Evolutionary conservation across 345 rosid species (phyloP).

Genomic region (Durio zibethinus): DNA sequence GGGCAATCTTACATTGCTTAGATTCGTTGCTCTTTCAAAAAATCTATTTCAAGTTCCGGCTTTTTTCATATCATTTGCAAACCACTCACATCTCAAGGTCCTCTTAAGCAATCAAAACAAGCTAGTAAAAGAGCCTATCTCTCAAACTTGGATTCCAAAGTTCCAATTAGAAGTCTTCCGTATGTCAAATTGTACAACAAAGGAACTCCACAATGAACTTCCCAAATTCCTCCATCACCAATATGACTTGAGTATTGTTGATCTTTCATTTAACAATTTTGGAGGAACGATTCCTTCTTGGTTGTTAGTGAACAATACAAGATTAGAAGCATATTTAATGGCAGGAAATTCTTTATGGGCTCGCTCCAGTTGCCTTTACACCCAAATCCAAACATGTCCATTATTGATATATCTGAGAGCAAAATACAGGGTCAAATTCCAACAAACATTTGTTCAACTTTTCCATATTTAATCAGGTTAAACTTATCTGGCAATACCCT

Average conservation of each 20-base stretch:
- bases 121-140: background rate
- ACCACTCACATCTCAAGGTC: constrained; percentile 17
- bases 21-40: background rate
- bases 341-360: background rate
- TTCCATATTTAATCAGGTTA: background rate
- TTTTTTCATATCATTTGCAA: constrained; percentile 4
- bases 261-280: background rate
- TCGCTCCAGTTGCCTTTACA: background rate
- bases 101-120: background rate
- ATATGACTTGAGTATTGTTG: background rate
- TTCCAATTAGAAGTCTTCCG: background rate
- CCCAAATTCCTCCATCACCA: background rate
- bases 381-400: background rate
- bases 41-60: background rate
- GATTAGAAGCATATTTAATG: background rate
- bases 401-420: background rate
- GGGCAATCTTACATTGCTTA: background rate
- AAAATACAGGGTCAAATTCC: constrained; percentile 10
- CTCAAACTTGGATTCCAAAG: background rate
- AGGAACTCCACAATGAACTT: background rate
- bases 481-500: background rate
- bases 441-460: background rate
- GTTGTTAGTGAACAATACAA: constrained; percentile 29
- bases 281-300: constrained; percentile 18
- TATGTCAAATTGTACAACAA: background rate